Base-by-base conservation (phyloP, 192 early-diverging fungal species). In the Paraglomus brasilianum region DNA sequence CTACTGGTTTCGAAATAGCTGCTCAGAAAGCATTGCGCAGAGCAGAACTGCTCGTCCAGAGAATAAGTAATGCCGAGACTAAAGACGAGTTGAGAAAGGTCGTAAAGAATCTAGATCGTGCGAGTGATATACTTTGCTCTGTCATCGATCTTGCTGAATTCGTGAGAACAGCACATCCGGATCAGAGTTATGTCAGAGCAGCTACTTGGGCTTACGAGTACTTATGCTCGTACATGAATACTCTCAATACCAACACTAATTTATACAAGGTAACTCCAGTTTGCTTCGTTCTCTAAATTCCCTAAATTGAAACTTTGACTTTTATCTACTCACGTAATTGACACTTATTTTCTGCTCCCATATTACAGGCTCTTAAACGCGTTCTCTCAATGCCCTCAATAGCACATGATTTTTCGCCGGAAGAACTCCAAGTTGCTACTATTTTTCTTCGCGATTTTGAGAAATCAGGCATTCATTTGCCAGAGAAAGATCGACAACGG, bases 81-180 rank as follows among this genome's bases (percentile, higher is more conserved):
- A 72, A 71, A 9, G 64, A 48, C 8, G 92, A 92, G 73, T 82
- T 88, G 79, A 74, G 77, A n/a, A 82, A 75, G 42, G 87, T 95
- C 1, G 86, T 98, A 67, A 93, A 95, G 74, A 82, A 90, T 47
- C 83, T 97, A 52, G 97, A 98, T 73, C 81, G 90, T 51, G 81
- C 97, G 17, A 92, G 89, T 19, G 94, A 98, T 75, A 81, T 86
- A 2, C 80, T 98, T 14, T 98, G 96, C 48, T 85, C 88, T 42
- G 91, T 97, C 1, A 90, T 97, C 76, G 97, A 99, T 66, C 85
- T 88, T 46, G 88, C 92, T 0, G 97, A 99, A 75, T 86, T 99
- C n/a, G 81, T 97, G 5, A 86, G 94, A 40, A 92, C 92, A 70
- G 88, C 93, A 40, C 95, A 98, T 66, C 93, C 97, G 0, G 89